Evolutionary conservation across 2,329 filamentous ascomycete species (phyloP).

Genomic region (Bipolaris cookei): DNA sequence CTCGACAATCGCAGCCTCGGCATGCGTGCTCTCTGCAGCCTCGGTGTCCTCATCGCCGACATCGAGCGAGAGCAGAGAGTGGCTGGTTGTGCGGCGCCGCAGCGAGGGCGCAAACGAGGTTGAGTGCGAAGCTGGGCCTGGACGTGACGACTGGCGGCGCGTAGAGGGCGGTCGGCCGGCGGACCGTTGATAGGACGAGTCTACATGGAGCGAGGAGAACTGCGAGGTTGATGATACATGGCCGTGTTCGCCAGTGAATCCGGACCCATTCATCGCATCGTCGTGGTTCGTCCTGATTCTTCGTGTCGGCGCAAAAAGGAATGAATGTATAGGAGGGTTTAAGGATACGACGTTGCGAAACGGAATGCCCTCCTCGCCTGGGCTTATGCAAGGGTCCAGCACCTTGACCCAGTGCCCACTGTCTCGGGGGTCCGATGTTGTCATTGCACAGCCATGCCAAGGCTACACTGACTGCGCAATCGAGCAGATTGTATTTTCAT

Average conservation of each 20-base stretch:
- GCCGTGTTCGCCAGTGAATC: conserved; percentile 11
- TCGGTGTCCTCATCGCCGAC: conserved; percentile 66
- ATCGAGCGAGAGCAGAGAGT: conserved; percentile 67
- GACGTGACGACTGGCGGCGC: conserved; percentile 39
- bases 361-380: background rate
- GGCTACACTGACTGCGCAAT: background rate
- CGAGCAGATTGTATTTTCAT: background rate
- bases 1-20: conserved; percentile 79
- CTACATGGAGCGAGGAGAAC: background rate
- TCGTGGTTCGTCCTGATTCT: conserved; percentile 3
- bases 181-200: conserved; percentile 22
- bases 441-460: conserved; percentile 4
- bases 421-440: conserved; percentile 17
- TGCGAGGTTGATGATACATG: conserved; percentile 3
- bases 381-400: conserved; percentile 13
- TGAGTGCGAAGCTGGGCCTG: conserved; percentile 34
- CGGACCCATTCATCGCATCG: conserved; percentile 55
- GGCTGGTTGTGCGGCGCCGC: conserved; percentile 68
- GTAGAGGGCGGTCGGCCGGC: conserved; percentile 55
- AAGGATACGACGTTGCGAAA: background rate
- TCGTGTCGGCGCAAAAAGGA: conserved; percentile 1
- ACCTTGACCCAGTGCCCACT: conserved; percentile 7
- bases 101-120: conserved; percentile 61
- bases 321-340: background rate
- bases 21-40: conserved; percentile 57